A percentile compares a stretch with the other conserved stretches of the same genome.
phyloP scores from a whole-genome alignment of 257 asterid genomes.

The Solanum paucissectum region DNA sequence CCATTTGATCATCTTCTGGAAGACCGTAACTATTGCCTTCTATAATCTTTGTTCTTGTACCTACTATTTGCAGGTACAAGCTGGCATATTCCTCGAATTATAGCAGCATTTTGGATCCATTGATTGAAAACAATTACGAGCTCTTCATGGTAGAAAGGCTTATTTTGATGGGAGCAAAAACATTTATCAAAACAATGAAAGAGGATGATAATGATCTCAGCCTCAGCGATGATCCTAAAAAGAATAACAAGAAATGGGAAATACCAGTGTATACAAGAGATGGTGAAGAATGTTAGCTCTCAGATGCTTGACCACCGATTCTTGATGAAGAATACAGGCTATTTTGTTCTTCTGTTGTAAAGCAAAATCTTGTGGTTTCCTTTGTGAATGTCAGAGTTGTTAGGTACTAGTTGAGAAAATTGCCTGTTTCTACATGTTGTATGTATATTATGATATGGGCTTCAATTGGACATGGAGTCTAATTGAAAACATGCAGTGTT shows the following conservation, averaged over 20 bases:
- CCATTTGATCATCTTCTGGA: background rate
- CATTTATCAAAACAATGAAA: slow-evolving; percentile 52
- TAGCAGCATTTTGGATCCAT: slow-evolving; percentile 60
- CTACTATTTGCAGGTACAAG: slow-evolving; percentile 53
- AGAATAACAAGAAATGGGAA: slow-evolving; percentile 78
- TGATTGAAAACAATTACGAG: slow-evolving; percentile 79
- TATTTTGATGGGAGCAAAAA: slow-evolving; percentile 72
- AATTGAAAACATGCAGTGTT: background rate
- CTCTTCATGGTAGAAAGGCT: slow-evolving; percentile 89
- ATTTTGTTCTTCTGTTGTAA: background rate
- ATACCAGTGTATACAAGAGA: slow-evolving; percentile 65
- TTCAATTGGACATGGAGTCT: background rate
- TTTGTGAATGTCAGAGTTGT: background rate
- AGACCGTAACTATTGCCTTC: background rate
- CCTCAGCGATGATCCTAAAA: slow-evolving; percentile 90
- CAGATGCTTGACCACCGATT: background rate
- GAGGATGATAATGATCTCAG: slow-evolving; percentile 60
- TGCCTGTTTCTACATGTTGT: background rate
- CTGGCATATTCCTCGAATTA: slow-evolving; percentile 78
- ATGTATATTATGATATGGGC: background rate
- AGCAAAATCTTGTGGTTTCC: background rate
- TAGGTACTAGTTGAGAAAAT: background rate
- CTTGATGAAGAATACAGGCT: background rate
- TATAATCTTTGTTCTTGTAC: background rate
- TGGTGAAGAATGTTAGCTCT: slow-evolving; percentile 38